These are phyloP conservation scores for Boletus holoroseus DNA, from an alignment of 1,284 basidiomycete species.

Conservation along the genomic window DNA sequence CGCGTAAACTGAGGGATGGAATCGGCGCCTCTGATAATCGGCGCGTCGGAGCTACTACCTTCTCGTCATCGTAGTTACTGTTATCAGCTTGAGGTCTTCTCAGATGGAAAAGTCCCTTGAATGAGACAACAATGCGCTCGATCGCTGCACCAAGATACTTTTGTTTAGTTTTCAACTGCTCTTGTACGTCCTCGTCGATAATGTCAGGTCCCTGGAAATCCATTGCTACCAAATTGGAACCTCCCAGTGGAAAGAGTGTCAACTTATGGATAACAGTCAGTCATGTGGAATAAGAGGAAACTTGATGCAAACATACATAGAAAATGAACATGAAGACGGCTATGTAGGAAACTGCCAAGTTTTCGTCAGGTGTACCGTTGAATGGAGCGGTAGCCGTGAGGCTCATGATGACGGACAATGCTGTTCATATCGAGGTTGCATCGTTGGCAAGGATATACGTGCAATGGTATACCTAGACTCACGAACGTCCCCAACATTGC, in stretches of 20 bases:
- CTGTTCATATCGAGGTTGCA: conserved; percentile 30
- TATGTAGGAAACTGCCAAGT: conserved; percentile 63
- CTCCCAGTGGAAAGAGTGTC: conserved; percentile 60
- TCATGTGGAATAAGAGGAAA: background rate
- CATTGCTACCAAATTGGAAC: conserved; percentile 45
- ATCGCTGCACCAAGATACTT: conserved; percentile 22
- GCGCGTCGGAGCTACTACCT: background rate
- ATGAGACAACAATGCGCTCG: background rate
- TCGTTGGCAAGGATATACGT: background rate
- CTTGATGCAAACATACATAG: conserved; percentile 31
- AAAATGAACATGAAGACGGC: conserved; percentile 43
- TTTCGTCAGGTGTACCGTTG: conserved; percentile 44
- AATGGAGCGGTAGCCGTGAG: conserved; percentile 51
- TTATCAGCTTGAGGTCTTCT: background rate
- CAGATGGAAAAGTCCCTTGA: background rate
- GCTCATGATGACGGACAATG: conserved; percentile 59
- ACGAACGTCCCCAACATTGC: conserved; percentile 66
- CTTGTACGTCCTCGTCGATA: conserved; percentile 48
- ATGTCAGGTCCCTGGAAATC: conserved; percentile 62
- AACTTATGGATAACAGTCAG: conserved; percentile 37
- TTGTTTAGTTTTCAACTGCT: conserved; percentile 34
- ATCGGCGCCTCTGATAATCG: background rate
- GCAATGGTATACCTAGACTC: conserved; percentile 29
- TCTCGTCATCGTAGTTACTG: conserved; percentile 10
- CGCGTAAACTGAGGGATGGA: background rate